Evolutionary conservation across 139 green algal genomes (phyloP), one percentile per base, ranked within the genome.

Genomic region (Picochlorum sp.): DNA sequence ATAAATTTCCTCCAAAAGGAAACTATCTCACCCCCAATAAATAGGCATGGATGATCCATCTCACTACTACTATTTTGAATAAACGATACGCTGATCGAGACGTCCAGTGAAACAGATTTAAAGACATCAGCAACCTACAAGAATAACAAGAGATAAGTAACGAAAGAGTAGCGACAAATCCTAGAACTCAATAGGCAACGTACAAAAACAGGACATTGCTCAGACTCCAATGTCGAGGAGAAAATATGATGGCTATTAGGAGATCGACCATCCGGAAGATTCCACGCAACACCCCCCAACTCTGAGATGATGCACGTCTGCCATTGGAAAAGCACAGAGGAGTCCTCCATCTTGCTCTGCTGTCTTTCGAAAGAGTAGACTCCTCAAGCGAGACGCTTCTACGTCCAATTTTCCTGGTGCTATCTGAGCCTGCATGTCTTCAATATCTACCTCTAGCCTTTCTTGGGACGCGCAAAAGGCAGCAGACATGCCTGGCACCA

Each of bases 171-270:
- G 2, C 82, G 57, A 15, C 55, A 37, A 0, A 34, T 52, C 3
- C 58, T 4, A 28, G 82, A 24, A 6, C n/a, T 14, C 2, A 77
- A 15, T 37, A 79, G 57, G 15, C 73, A 30, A 30, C 55, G 50
- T 18, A 57, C 49, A 10, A 67, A 47, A 45, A 76, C 78, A 65
- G 67, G 74, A 23, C 75, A 18, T 32, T 55, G 51, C 6, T 67
- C 74, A 8, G 34, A 41, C 2, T 79, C 60, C 26, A 45, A 65
- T 11, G 90, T 63, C 20, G 11, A 45, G 51, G 79, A 78, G 51
- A 88, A 90, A 1, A 81, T 59, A 72, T 90, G 77, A 63, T 88
- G 83, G 26, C 81, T 49, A 4, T 74, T 45, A 4, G 72, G 49
- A 6, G 58, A 34, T 49, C 79, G 69, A 20, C 79, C 83, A 9